Evolutionary conservation across 495 filamentous ascomycete species (phyloP), one percentile per base, ranked within the genome.

Genomic region (Xylaria longipes): DNA sequence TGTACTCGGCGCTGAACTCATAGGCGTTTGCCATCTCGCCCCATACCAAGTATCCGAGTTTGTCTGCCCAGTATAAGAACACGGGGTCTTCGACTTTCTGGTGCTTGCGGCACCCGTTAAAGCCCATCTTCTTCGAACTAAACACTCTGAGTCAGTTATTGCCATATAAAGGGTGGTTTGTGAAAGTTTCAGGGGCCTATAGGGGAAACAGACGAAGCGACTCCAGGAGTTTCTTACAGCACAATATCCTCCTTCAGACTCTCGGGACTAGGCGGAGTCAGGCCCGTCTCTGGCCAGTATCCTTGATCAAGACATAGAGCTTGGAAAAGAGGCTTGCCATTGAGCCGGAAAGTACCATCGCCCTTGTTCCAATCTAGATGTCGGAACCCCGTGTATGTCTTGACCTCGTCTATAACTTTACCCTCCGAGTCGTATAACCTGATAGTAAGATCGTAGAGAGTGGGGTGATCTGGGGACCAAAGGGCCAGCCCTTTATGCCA

Each of bases 61-160:
- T 74, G 37, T 81, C 79, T 2, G 78, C 79, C 79, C 79, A 81
- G 57, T 81, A 80, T 17, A 79, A 45, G 68, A 81, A 81, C 4
- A 77, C 65, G n/a, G 79, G 79, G 14, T 79, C 78, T 63, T 81
- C 79, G 54, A 80, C 78, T 64, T 81, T 81, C 68, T 81, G 79
- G 58, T 91, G 88, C 76, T 91, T 91, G 22, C 89, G 85, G 61
- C 89, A 79, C 75, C 83, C 87, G 72, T 90, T 90, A 76, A 88
- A 88, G 1, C 88, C 88, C 57, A 90, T 80, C 31, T 81, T 81
- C 78, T 90, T 89, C 27, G 88, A 31, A 29, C 57, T 60, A 60
- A n/a, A 22, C 17, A 11, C 1, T 8, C 2, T 1, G 9, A 22
- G 31, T 60, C 12, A 60, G 57, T 22, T 22, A 22, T 60, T n/a